Conservation (phyloP, 352 stramenopile genomes). For the Globisporangium camurandrum region DNA sequence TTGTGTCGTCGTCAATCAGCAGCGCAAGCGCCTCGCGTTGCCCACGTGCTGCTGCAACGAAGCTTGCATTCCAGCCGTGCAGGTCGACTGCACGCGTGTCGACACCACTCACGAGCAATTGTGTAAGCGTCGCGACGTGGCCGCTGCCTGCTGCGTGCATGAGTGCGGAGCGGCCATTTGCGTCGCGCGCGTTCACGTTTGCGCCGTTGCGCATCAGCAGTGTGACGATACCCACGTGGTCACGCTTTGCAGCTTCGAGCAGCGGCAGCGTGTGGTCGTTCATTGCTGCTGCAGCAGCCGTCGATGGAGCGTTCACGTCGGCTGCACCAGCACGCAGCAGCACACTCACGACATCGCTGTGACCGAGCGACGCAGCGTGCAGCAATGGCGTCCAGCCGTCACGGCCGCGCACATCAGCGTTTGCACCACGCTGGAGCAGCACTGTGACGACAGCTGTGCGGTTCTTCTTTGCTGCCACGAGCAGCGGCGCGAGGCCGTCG, state of each 20-base stretch:
- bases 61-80: not conserved
- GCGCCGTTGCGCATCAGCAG: not conserved
- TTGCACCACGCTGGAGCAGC: constrained; percentile 3
- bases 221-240: not conserved
- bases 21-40: constrained; percentile 4
- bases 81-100: not conserved
- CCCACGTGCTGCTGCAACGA: constrained; percentile 2
- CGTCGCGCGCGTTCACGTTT: constrained; percentile 1
- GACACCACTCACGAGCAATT: not conserved
- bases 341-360: not conserved
- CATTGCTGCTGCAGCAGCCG: not conserved
- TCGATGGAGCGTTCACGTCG: too few relatives aligned
- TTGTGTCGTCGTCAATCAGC: too few relatives aligned
- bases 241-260: not conserved
- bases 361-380: constrained; percentile 2
- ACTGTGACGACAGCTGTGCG: not conserved
- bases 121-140: not conserved
- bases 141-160: constrained; percentile 2
- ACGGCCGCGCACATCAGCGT: constrained; percentile 1
- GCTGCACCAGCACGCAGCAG: constrained; percentile 3
- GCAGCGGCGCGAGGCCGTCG: constrained; percentile 6
- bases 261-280: not conserved
- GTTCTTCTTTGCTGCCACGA: constrained; percentile 3
- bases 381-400: constrained; percentile 9
- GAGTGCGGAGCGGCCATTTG: constrained; percentile 2